Conservation (phyloP, 75 land plant species). For the Isoetes taiwanensis region DNA sequence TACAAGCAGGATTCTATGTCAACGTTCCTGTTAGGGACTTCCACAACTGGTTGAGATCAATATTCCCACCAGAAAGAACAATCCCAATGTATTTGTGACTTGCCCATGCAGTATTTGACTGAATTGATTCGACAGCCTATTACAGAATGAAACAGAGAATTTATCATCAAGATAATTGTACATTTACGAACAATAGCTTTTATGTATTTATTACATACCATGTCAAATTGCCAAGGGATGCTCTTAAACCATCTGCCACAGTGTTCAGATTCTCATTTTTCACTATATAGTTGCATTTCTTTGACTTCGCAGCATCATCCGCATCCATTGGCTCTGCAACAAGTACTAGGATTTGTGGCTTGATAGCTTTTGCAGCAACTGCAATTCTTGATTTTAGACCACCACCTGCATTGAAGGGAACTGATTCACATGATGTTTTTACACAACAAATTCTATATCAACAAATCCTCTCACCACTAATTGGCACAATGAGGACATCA, state of each 20-base stretch:
- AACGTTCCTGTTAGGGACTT: too few relatives aligned
- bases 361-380: slow-evolving; percentile 83
- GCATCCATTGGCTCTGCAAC: slow-evolving; percentile 92
- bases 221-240: slow-evolving; percentile 65
- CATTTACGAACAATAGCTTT: too few relatives aligned
- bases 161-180: too few relatives aligned
- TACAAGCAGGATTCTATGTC: too few relatives aligned
- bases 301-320: slow-evolving; percentile 84
- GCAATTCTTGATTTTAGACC: slow-evolving; percentile 82
- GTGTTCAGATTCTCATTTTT: slow-evolving; percentile 47
- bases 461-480: slow-evolving; percentile 54
- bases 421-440: not conserved
- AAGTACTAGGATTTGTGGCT: slow-evolving; percentile 53
- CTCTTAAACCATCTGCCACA: slow-evolving; percentile 82
- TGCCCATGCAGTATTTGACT: slow-evolving; percentile 23
- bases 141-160: slow-evolving; percentile 65
- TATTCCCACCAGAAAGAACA: slow-evolving; percentile 80
- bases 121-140: slow-evolving; percentile 71
- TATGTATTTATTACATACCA: too few relatives aligned
- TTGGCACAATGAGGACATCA: slow-evolving; percentile 73
- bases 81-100: slow-evolving; percentile 44
- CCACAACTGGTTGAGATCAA: slow-evolving; percentile 62
- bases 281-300: slow-evolving; percentile 41
- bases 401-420: slow-evolving; percentile 44
- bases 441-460: not conserved